A percentile compares a stretch with the other conserved stretches of the same genome.
Conservation (phyloP, 352 stramenopile genomes). For the Globisporangium parvum region DNA sequence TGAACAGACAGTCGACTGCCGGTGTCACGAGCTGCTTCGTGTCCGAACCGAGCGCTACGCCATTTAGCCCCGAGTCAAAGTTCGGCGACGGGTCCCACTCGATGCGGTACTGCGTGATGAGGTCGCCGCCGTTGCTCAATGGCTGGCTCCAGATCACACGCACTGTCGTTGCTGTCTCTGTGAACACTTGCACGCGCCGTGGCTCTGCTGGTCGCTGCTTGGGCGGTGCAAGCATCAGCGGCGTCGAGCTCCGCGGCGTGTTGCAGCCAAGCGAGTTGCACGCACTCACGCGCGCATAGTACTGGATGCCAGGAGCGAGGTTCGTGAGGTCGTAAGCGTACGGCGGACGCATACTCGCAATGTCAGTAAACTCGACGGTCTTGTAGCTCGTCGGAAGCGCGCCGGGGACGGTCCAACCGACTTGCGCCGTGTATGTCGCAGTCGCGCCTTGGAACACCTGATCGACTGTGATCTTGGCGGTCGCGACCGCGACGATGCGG, state of each 20-base stretch:
- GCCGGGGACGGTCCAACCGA: slow-evolving; percentile 68
- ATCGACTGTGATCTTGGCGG: slow-evolving; percentile 51
- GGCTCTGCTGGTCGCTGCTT: slow-evolving; percentile 86
- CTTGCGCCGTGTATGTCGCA: slow-evolving; percentile 25
- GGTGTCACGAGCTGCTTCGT: slow-evolving; percentile 62
- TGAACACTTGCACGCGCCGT: slow-evolving; percentile 68
- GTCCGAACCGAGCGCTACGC: slow-evolving; percentile 75
- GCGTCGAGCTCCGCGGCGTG: slow-evolving; percentile 62
- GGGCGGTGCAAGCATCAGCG: slow-evolving; percentile 61
- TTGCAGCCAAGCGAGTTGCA: slow-evolving; percentile 90
- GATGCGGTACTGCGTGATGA: slow-evolving; percentile 91
- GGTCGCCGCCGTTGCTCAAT: slow-evolving; percentile 86
- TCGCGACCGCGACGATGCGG: slow-evolving; percentile 33
- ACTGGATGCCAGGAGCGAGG: slow-evolving; percentile 65
- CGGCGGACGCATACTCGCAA: slow-evolving; percentile 5
- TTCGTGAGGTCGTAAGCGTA: slow-evolving; percentile 48
- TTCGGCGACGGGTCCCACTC: slow-evolving; percentile 89
- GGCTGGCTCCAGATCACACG: slow-evolving; percentile 88
- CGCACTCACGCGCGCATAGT: slow-evolving; percentile 88
- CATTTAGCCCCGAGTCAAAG: slow-evolving; percentile 77
- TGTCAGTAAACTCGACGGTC: slow-evolving; percentile 22
- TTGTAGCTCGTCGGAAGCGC: slow-evolving; percentile 46
- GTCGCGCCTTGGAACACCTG: slow-evolving; percentile 29
- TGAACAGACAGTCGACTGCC: slow-evolving; percentile 69
- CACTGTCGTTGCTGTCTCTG: slow-evolving; percentile 67